These are phyloP conservation scores for Lolium multiflorum DNA, from an alignment of 176 grass and related monocot genomes.

Conservation along the genomic window DNA sequence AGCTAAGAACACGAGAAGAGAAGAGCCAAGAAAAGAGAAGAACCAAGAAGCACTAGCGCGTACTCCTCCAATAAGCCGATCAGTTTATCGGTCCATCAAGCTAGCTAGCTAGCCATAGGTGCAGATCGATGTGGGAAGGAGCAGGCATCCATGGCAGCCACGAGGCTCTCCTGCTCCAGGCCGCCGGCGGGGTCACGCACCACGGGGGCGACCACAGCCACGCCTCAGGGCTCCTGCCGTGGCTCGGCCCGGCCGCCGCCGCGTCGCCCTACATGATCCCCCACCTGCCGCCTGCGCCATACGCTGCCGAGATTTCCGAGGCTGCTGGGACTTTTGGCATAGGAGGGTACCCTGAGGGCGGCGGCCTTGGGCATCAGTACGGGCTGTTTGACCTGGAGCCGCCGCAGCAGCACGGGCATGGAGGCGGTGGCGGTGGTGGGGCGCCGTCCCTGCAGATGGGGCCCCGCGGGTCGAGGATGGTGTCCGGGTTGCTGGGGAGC, in stretches of 20 bases:
- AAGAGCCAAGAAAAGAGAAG: background rate
- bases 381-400: slow-evolving; percentile 42
- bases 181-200: background rate
- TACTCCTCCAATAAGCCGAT: background rate
- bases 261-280: slow-evolving; percentile 37
- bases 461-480: slow-evolving; percentile 30
- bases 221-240: slow-evolving; percentile 35
- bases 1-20: slow-evolving; percentile 12
- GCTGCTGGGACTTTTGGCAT: slow-evolving; percentile 17
- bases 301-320: background rate
- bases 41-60: slow-evolving; percentile 22
- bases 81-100: background rate
- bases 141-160: slow-evolving; percentile 59
- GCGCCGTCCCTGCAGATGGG: slow-evolving; percentile 18
- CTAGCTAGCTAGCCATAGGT: background rate
- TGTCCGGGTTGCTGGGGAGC: slow-evolving; percentile 63
- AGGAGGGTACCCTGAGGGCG: slow-evolving; percentile 17
- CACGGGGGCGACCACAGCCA: background rate
- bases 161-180: slow-evolving; percentile 44
- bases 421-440: background rate
- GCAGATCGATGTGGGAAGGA: slow-evolving; percentile 59
- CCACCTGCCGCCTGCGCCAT: background rate
- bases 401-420: background rate
- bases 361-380: slow-evolving; percentile 11
- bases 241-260: slow-evolving; percentile 29